Evolutionary conservation across 352 stramenopile species (phyloP), one percentile per base, ranked within the genome.

Genomic region (Thalassiosira delicatula): DNA sequence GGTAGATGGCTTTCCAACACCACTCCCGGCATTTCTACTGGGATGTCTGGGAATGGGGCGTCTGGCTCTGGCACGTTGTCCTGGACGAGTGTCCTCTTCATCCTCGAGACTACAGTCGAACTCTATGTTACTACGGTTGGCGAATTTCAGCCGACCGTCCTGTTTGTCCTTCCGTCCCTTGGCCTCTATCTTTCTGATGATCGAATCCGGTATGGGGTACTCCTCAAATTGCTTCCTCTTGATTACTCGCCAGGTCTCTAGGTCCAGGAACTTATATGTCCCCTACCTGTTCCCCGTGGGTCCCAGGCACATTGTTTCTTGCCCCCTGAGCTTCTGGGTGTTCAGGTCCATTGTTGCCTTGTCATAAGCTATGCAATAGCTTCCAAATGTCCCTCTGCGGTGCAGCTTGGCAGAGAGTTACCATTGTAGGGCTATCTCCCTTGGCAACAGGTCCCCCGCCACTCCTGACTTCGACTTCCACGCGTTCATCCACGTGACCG

Each of bases 201-300:
- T 46, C 37, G 37, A 46, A 46, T 14, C 14, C 46, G 9, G 23
- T 42, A 46, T n/a, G 65, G 27, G 17, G 44, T 67, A 32, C 75
- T 49, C 4, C 37, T 7, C 14, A 46, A 79, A 17, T n/a, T 46
- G 46, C 7, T 27, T 14, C 2, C 59, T 9, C 1, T 27, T 42
- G 17, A 87, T 21, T 4, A 87, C 63, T 29, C 69, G 54, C 0
- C 70, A 4, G 2, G 76, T 67, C n/a, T n/a, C n/a, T n/a, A n/a
- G n/a, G n/a, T n/a, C n/a, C n/a, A n/a, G n/a, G n/a, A n/a, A n/a
- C n/a, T n/a, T n/a, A n/a, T n/a, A n/a, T n/a, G n/a, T n/a, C n/a
- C n/a, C n/a, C n/a, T n/a, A n/a, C n/a, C n/a, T n/a, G n/a, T n/a
- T n/a, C n/a, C n/a, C n/a, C n/a, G n/a, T n/a, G n/a, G n/a, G n/a